These are phyloP conservation scores for Medicago ruthenica DNA, from an alignment of 306 rosid genomes.

Conservation along the genomic window DNA sequence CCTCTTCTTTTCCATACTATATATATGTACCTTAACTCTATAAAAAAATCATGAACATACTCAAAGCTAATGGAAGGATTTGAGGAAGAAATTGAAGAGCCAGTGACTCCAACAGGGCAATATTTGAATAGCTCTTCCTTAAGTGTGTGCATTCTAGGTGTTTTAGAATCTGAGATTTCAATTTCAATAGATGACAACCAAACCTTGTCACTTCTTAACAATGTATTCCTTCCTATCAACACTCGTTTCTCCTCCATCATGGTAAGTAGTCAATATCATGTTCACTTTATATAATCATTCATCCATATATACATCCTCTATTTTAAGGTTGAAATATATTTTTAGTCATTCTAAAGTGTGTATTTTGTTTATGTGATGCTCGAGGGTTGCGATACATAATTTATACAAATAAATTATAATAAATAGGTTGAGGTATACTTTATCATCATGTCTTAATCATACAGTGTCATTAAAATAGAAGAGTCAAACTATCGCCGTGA, in stretches of 20 bases:
- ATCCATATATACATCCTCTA: not conserved
- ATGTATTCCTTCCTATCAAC: conserved; percentile 55
- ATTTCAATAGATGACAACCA: conserved; percentile 42
- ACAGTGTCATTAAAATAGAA: too few relatives aligned
- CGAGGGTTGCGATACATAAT: too few relatives aligned
- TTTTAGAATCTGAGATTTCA: conserved; percentile 52
- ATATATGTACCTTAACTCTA: not conserved
- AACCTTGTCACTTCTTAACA: conserved; percentile 26
- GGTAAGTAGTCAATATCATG: conserved; percentile 33
- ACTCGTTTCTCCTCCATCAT: conserved; percentile 58
- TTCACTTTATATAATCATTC: not conserved
- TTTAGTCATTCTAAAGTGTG: too few relatives aligned
- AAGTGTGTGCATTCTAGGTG: conserved; percentile 43
- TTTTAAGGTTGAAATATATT: not conserved
- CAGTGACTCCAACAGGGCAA: conserved; percentile 56
- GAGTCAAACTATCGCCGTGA: too few relatives aligned
- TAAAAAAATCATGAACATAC: not conserved
- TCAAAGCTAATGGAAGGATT: conserved; percentile 1
- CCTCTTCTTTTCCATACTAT: not conserved
- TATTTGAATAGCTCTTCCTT: conserved; percentile 52
- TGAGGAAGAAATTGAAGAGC: conserved; percentile 38
- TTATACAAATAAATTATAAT: too few relatives aligned
- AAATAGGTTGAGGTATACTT: too few relatives aligned
- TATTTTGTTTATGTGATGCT: too few relatives aligned
- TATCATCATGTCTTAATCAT: too few relatives aligned